Conservation (phyloP, 768 basidiomycete genomes). For the Kwoniella shandongensis region DNA sequence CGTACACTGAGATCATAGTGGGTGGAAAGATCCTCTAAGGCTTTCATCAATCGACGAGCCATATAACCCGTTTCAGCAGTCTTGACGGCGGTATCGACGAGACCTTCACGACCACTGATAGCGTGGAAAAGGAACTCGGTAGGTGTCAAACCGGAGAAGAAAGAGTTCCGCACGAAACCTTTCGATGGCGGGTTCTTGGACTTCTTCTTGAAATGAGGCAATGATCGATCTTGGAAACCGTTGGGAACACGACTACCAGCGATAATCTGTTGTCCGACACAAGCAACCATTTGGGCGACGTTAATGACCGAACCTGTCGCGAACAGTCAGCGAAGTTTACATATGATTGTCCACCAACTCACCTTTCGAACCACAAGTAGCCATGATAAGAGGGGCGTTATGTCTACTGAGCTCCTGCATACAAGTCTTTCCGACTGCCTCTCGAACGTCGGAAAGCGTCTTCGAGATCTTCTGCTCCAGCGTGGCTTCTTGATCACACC, state of each 20-base stretch:
- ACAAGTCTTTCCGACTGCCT: slow-evolving; percentile 93
- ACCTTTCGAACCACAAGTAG: slow-evolving; percentile 99
- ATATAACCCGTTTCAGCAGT: slow-evolving; percentile 99
- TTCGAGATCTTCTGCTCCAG: slow-evolving; percentile 94
- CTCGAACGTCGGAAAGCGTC: slow-evolving; percentile 90
- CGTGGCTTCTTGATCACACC: slow-evolving; percentile 94
- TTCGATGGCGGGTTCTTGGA: slow-evolving; percentile 94
- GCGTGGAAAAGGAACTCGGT: slow-evolving; percentile 99
- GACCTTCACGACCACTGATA: slow-evolving; percentile 94
- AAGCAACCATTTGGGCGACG: slow-evolving; percentile 99
- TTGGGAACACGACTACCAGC: slow-evolving; percentile 96
- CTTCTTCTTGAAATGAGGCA: slow-evolving; percentile 98
- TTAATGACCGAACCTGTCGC: slow-evolving; percentile 89
- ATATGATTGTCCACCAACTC: slow-evolving; percentile 14
- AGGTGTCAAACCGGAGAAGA: slow-evolving; percentile 84
- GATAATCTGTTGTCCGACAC: slow-evolving; percentile 99
- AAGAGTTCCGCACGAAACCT: slow-evolving; percentile 96
- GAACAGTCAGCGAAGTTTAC: slow-evolving; percentile 31
- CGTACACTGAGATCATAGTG: slow-evolving; percentile 95
- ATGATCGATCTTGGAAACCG: slow-evolving; percentile 96
- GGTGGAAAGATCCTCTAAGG: slow-evolving; percentile 91
- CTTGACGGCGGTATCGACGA: slow-evolving; percentile 99
- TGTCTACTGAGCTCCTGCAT: slow-evolving; percentile 97
- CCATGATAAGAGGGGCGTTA: slow-evolving; percentile 98
- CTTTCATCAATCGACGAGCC: slow-evolving; percentile 98